These are phyloP conservation scores for Asterophora parasitica DNA, from an alignment of 768 basidiomycete genomes.

Conservation along the genomic window DNA sequence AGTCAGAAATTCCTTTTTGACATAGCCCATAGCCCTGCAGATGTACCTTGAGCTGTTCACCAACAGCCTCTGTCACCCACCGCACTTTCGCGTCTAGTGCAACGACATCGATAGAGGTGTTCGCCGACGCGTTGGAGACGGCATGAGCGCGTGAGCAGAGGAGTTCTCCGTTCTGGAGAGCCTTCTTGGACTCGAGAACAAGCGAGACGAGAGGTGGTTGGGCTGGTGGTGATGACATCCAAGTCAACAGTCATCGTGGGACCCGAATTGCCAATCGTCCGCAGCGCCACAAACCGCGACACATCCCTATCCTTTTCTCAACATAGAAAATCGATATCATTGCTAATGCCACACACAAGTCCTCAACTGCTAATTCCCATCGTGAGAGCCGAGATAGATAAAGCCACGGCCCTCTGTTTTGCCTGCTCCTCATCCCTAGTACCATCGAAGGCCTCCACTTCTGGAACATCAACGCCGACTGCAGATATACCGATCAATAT, in stretches of 20 bases:
- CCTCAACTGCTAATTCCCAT: background rate
- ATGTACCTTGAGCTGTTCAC: slow-evolving; percentile 71
- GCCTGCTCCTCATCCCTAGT: slow-evolving; percentile 59
- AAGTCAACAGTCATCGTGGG: slow-evolving; percentile 2
- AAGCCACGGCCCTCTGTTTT: slow-evolving; percentile 43
- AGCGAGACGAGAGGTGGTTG: slow-evolving; percentile 70
- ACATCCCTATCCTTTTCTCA: too few relatives aligned
- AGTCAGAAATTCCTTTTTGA: background rate
- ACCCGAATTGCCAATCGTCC: background rate
- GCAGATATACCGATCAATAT: slow-evolving; percentile 5
- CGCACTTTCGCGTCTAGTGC: slow-evolving; percentile 75
- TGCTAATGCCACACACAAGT: background rate
- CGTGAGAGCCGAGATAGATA: slow-evolving; percentile 12
- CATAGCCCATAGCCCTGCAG: background rate
- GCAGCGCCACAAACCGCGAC: background rate
- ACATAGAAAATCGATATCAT: background rate
- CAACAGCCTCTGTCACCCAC: slow-evolving; percentile 71
- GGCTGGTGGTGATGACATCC: slow-evolving; percentile 26
- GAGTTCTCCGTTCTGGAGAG: slow-evolving; percentile 71
- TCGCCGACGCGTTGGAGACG: slow-evolving; percentile 61
- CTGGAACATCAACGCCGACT: slow-evolving; percentile 4
- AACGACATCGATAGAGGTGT: slow-evolving; percentile 64
- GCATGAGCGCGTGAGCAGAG: slow-evolving; percentile 65
- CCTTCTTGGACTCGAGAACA: slow-evolving; percentile 78
- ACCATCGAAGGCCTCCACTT: slow-evolving; percentile 22